These are phyloP conservation scores for Butyriboletus pseudospeciosus DNA, from an alignment of 1,284 basidiomycete species.

Conservation along the genomic window DNA sequence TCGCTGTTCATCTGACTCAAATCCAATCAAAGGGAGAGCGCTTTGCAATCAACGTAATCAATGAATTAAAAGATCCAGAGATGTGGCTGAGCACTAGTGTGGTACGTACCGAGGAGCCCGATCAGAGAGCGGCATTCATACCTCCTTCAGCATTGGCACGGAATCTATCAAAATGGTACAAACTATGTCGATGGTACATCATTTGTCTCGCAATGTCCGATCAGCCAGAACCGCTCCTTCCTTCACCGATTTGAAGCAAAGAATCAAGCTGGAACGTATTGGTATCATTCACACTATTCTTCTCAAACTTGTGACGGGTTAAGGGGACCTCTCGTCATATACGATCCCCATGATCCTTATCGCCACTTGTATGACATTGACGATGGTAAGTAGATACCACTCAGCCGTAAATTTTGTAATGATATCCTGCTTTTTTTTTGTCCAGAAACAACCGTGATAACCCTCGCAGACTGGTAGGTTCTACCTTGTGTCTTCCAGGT, in stretches of 20 bases:
- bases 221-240: constrained; percentile 37
- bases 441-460: constrained; percentile 30
- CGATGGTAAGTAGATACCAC: constrained; percentile 23
- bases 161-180: constrained; percentile 29
- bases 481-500: neutral
- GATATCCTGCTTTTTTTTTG: neutral
- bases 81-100: constrained; percentile 35
- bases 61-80: constrained; percentile 26
- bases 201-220: constrained; percentile 46
- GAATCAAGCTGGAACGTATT: constrained; percentile 39
- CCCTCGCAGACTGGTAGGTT: constrained; percentile 28
- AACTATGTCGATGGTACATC: constrained; percentile 25
- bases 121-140: constrained; percentile 25
- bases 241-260: constrained; percentile 33
- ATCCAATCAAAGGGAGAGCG: constrained; percentile 34
- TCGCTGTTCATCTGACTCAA: constrained; percentile 22
- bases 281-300: constrained; percentile 37
- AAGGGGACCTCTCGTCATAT: constrained; percentile 29
- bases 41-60: constrained; percentile 27
- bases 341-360: constrained; percentile 36
- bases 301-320: constrained; percentile 32
- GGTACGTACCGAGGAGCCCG: constrained; percentile 13
- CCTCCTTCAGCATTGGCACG: constrained; percentile 37
- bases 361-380: constrained; percentile 35
- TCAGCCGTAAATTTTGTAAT: neutral